phyloP scores from a whole-genome alignment of 2,329 filamentous ascomycete genomes.

The Paecilomyces dactylethromorphus region DNA sequence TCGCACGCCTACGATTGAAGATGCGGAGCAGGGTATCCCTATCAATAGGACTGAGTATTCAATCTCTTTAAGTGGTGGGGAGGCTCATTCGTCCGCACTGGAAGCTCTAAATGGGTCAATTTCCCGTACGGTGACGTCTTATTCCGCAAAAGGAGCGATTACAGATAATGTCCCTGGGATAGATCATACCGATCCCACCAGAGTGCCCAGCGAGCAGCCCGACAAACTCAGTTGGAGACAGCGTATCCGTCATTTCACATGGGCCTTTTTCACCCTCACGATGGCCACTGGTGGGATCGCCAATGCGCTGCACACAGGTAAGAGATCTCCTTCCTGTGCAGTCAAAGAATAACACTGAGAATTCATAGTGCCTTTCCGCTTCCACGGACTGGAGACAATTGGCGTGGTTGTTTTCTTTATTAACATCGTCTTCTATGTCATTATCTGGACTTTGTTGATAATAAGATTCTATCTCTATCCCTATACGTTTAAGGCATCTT shows the following conservation, averaged over 20 bases:
- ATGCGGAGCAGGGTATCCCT: conserved; percentile 23
- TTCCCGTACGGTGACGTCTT: conserved; percentile 6
- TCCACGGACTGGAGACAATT: conserved; percentile 52
- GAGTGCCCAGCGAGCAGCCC: background rate
- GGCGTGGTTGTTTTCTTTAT: conserved; percentile 57
- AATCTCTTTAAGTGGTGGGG: conserved; percentile 10
- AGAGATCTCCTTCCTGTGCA: conserved; percentile 34
- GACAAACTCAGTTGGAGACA: conserved; percentile 42
- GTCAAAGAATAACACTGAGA: conserved; percentile 37
- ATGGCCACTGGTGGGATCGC: conserved; percentile 57
- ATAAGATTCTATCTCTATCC: conserved; percentile 64
- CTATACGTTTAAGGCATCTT: conserved; percentile 63
- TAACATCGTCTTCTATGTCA: conserved; percentile 57
- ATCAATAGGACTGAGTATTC: conserved; percentile 6
- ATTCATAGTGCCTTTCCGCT: conserved; percentile 44
- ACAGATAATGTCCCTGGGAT: background rate
- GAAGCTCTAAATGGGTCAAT: conserved; percentile 16
- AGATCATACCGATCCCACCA: background rate
- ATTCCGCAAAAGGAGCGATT: background rate
- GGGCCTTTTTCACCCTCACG: conserved; percentile 73
- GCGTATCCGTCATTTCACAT: conserved; percentile 58
- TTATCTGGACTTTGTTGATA: conserved; percentile 59
- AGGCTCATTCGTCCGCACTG: conserved; percentile 23
- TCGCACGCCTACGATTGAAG: conserved; percentile 40
- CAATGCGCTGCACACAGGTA: conserved; percentile 54